Evolutionary conservation across 2,329 filamentous ascomycete genomes (phyloP).

Genomic region (Colletotrichum liriopes): DNA sequence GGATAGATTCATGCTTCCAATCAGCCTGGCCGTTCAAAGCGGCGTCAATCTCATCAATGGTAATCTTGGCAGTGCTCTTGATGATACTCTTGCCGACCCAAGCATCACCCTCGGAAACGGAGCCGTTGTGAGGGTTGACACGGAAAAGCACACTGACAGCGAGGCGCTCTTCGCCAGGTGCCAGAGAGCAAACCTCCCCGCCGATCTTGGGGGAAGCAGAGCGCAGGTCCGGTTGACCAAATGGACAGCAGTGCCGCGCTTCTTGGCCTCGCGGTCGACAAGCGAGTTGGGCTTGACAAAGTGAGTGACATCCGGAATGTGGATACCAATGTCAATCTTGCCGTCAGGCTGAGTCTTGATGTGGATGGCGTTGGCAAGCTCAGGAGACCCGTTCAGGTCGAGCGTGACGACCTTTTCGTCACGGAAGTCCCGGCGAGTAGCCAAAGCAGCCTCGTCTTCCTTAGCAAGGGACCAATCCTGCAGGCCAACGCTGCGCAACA

Average conservation of each 20-base stretch:
- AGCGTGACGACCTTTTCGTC: constrained; percentile 92
- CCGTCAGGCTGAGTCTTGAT: constrained; percentile 88
- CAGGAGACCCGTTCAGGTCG: constrained; percentile 88
- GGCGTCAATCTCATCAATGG: constrained; percentile 88
- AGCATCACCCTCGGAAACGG: constrained; percentile 85
- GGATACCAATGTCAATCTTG: constrained; percentile 93
- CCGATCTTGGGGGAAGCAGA: constrained; percentile 92
- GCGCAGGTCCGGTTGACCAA: constrained; percentile 90
- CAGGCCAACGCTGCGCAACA: constrained; percentile 91
- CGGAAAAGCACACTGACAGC: constrained; percentile 95
- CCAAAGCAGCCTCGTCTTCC: constrained; percentile 83
- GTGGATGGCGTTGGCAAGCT: constrained; percentile 94
- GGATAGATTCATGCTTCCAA: constrained; percentile 76
- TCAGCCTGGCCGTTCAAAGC: constrained; percentile 77
- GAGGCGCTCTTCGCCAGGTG: constrained; percentile 89
- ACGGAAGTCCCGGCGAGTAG: constrained; percentile 90
- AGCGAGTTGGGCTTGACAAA: constrained; percentile 97
- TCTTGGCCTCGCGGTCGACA: constrained; percentile 97
- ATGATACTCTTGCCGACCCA: constrained; percentile 96
- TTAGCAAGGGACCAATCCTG: constrained; percentile 91
- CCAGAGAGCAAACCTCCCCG: constrained; percentile 88
- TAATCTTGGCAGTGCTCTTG: constrained; percentile 89
- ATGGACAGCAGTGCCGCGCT: constrained; percentile 96
- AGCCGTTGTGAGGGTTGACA: constrained; percentile 85
- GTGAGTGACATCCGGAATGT: constrained; percentile 95